phyloP scores from a whole-genome alignment of 148 eudicot genomes.

The Spergularia bocconei region DNA sequence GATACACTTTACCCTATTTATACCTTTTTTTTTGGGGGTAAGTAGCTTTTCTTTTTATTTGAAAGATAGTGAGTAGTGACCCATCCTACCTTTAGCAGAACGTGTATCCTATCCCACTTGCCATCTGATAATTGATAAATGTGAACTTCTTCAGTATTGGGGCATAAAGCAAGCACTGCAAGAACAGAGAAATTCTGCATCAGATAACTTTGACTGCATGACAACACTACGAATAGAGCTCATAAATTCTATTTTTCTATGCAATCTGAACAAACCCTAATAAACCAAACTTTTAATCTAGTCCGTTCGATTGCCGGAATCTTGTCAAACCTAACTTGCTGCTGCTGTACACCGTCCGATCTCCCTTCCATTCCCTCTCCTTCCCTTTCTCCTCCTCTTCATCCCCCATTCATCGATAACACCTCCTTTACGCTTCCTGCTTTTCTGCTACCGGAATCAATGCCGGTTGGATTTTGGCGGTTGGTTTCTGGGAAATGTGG shows the following conservation, averaged over 20 bases:
- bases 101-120: conserved; percentile 86
- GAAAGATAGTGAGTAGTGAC: too few species aligned
- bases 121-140: conserved; percentile 60
- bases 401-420: conserved; percentile 41
- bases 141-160: conserved; percentile 88
- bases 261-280: conserved; percentile 48
- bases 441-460: neutral
- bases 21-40: too few species aligned
- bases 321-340: conserved; percentile 52
- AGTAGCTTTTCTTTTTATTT: too few species aligned
- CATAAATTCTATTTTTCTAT: too few species aligned
- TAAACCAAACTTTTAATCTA: conserved; percentile 77
- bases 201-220: neutral
- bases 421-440: too few species aligned
- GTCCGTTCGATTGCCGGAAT: conserved; percentile 53
- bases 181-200: neutral
- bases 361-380: conserved; percentile 67
- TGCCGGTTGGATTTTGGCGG: neutral
- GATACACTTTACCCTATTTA: neutral
- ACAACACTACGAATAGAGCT: neutral
- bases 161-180: conserved; percentile 93
- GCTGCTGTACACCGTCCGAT: conserved; percentile 56
- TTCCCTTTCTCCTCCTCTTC: conserved; percentile 43
- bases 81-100: conserved; percentile 70
- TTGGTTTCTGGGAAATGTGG: neutral